Conservation (phyloP, 148 eudicot genomes). For the Amaranthus hypochondriacus region DNA sequence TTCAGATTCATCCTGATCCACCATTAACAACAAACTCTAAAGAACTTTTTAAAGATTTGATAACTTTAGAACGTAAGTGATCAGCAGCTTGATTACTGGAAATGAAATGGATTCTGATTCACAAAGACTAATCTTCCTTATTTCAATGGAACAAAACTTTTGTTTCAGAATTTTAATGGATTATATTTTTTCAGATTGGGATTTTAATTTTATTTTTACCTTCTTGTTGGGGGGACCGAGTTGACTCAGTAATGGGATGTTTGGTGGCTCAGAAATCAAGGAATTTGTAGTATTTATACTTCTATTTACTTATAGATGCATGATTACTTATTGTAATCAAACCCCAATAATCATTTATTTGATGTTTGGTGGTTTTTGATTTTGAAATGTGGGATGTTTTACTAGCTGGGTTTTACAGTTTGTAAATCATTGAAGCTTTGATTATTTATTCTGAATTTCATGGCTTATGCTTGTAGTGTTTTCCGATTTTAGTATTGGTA, state of each 20-base stretch:
- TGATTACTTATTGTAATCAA: background rate
- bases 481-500: too few relatives aligned
- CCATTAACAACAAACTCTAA: too few relatives aligned
- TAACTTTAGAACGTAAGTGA: too few relatives aligned
- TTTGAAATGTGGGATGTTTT: slow-evolving; percentile 10
- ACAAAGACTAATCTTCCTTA: too few relatives aligned
- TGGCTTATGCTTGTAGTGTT: slow-evolving; percentile 29
- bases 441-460: slow-evolving; percentile 14
- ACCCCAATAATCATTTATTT: too few relatives aligned
- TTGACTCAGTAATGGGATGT: slow-evolving; percentile 20
- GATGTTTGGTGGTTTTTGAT: background rate
- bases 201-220: too few relatives aligned
- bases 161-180: too few relatives aligned
- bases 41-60: background rate
- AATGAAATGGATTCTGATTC: too few relatives aligned
- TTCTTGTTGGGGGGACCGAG: slow-evolving; percentile 13
- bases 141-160: too few relatives aligned
- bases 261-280: slow-evolving; percentile 14
- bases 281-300: background rate
- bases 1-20: too few relatives aligned
- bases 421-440: background rate
- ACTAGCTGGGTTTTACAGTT: slow-evolving; percentile 19
- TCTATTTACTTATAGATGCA: background rate
- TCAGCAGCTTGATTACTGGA: too few relatives aligned
- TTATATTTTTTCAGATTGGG: too few relatives aligned